These are phyloP conservation scores for Trichoderma polysporum DNA, from an alignment of 2,329 filamentous ascomycete genomes.

Conservation along the genomic window DNA sequence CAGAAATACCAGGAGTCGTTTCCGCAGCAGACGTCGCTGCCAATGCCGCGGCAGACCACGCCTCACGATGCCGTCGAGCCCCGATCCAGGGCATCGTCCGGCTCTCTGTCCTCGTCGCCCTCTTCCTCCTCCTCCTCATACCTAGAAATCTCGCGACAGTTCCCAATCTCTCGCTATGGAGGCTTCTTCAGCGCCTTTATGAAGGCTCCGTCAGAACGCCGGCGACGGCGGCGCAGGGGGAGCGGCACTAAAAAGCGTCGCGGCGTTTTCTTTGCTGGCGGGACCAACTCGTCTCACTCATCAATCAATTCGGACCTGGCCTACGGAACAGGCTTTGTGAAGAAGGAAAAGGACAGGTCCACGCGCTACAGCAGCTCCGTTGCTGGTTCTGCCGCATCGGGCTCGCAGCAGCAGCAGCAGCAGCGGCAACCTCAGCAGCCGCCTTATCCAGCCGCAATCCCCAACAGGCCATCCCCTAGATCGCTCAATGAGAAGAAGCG, in stretches of 20 bases:
- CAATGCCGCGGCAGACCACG: slow-evolving; percentile 4
- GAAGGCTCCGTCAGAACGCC: slow-evolving; percentile 56
- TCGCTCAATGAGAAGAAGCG: slow-evolving; percentile 23
- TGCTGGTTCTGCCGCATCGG: slow-evolving; percentile 10
- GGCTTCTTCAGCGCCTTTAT: slow-evolving; percentile 65
- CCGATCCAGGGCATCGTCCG: slow-evolving; percentile 33
- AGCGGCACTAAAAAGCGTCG: slow-evolving; percentile 50
- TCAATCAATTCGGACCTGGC: slow-evolving; percentile 68
- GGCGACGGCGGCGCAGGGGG: slow-evolving; percentile 40
- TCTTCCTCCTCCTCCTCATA: slow-evolving; percentile 59
- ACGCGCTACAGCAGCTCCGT: slow-evolving; percentile 29
- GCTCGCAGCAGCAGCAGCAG: slow-evolving; percentile 10
- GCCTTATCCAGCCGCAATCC: not conserved
- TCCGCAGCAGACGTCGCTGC: not conserved
- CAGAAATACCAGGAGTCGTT: slow-evolving; percentile 22
- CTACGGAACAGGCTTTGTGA: slow-evolving; percentile 62
- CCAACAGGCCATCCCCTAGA: slow-evolving; percentile 1
- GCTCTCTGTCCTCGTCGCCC: slow-evolving; percentile 42
- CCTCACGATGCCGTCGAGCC: slow-evolving; percentile 12
- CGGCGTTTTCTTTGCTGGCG: slow-evolving; percentile 57
- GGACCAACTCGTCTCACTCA: slow-evolving; percentile 62
- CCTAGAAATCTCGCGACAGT: slow-evolving; percentile 63
- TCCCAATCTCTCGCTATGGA: slow-evolving; percentile 47
- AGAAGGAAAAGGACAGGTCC: slow-evolving; percentile 36
- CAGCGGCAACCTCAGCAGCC: not conserved